Base-by-base conservation (phyloP, 2,329 filamentous ascomycete species). In the Byssoonygena ceratinophila region DNA sequence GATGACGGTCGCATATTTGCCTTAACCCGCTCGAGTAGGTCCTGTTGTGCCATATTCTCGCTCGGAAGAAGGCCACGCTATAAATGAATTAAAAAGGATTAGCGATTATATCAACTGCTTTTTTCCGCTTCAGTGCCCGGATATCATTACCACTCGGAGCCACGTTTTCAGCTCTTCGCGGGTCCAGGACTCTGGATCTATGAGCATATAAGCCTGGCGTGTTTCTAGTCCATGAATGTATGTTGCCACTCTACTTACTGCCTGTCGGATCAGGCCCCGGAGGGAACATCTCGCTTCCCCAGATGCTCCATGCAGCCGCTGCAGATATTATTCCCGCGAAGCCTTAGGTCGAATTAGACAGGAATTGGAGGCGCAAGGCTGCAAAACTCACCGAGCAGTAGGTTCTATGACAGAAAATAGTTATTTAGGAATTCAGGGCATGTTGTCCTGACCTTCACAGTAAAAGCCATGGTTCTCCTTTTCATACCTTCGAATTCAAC, bases 241-340 rank as follows among this genome's bases (percentile, higher is more conserved):
- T 22, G 9, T 4, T 7, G 5, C 4, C 22, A 37, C 8, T 66
- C 37, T 75, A 71, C 37, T 73, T 80, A 73, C 87, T 78, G 55
- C 89, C 89, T 25, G 74, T 86, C n/a, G 90, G 88, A 64, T 95
- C 89, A 45, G 74, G 55, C 58, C 82, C 74, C 2, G 78, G 68
- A 0, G 90, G 90, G 62, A 96, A 94, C 63, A 96, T 78, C 57
- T 91, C 87, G 50, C 80, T 77, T 53, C 88, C 88, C 83, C 85
- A 94, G 61, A 96, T 91, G 16, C 80, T 79, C 84, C 85, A 95
- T 39, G 80, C 81, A 14, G 88, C 85, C 1, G 85, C 88, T 1
- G 85, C 87, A 5, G 86, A 85, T 12, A 96, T 79, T 49, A 94
- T 77, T 8, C 85, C 87, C 3, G 85, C 82, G 65, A 96, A 96